phyloP scores from a whole-genome alignment of 1,139 yeast genomes.

The Taphrina wiesneri region DNA sequence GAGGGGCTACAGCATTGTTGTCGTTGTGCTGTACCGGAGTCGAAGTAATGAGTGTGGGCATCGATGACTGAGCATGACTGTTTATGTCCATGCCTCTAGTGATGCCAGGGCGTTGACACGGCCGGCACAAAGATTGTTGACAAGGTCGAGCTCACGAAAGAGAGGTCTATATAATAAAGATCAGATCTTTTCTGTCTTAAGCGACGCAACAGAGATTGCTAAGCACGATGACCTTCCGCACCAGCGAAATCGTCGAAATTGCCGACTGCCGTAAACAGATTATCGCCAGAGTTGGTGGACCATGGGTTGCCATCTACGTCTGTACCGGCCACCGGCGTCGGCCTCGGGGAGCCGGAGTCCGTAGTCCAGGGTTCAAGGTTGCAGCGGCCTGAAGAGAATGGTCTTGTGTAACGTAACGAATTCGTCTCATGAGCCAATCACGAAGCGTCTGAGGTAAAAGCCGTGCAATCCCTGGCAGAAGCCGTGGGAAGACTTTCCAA shows the following conservation, averaged over 20 bases:
- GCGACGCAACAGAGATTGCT: not conserved
- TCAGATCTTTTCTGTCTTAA: too few relatives aligned
- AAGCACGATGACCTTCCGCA: not conserved
- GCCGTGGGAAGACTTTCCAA: too few relatives aligned
- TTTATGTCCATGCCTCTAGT: not conserved
- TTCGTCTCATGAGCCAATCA: too few relatives aligned
- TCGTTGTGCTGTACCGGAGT: not conserved
- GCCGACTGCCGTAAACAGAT: not conserved
- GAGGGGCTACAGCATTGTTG: slow-evolving; percentile 12
- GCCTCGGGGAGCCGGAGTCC: not conserved
- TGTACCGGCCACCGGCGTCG: too few relatives aligned
- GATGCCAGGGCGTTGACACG: too few relatives aligned
- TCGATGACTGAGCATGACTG: not conserved
- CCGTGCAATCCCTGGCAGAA: too few relatives aligned
- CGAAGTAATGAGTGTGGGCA: not conserved
- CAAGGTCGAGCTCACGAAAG: too few relatives aligned
- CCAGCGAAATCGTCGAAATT: not conserved
- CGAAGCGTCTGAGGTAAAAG: too few relatives aligned
- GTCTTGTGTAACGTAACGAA: not conserved
- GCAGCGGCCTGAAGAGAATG: too few relatives aligned
- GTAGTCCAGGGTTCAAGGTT: not conserved
- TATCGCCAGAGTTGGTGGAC: not conserved
- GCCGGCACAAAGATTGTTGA: too few relatives aligned
- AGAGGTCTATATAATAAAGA: too few relatives aligned
- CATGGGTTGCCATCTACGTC: too few relatives aligned